Evolutionary conservation across 495 filamentous ascomycete species (phyloP), one percentile per base, ranked within the genome.

Genomic region (Daldinia concentrica): DNA sequence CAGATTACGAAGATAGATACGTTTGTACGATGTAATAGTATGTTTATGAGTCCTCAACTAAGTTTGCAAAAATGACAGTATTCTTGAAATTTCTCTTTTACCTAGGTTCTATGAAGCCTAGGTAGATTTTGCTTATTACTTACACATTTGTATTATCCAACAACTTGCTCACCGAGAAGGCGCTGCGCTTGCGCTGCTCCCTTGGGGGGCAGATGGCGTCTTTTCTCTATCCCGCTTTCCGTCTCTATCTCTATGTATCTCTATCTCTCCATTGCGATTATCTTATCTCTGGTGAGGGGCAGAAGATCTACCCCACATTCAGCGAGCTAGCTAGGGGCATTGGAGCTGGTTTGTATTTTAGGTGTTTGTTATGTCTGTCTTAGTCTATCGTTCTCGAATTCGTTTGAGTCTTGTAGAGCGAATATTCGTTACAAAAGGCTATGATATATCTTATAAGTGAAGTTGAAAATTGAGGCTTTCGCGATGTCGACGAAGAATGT

Each of bases 231-330:
- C 43, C 43, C 17, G 43, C 43, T 48, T 22, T 24, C 43, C 43
- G 12, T 45, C 34, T 15, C 32, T 36, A 11, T 30, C 29, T 30
- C 29, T n/a, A n/a, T n/a, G n/a, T 36, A n/a, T 30, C 45, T 37
- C 60, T 62, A 14, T 34, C 36, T 64, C 50, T 7, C 50, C 26
- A 66, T 50, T 51, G 56, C 1, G 56, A 34, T 39, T 60, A 65
- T 71, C 68, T 66, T 62, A 62, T 65, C 68, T 39, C 27, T 57
- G 39, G 15, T 65, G 68, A 71, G 68, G 68, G 68, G 68, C 68
- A 66, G 48, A 27, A 61, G 62, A 62, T 62, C 50, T 66, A 62
- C 68, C 62, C 68, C 68, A 62, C 68, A 54, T 54, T 24, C 12
- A 1, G 2, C 15, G 3, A 54, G 50, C 27, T 54, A 54, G 50